Conservation (phyloP, 805 yeast genomes). For the Ogataea methylovora region DNA sequence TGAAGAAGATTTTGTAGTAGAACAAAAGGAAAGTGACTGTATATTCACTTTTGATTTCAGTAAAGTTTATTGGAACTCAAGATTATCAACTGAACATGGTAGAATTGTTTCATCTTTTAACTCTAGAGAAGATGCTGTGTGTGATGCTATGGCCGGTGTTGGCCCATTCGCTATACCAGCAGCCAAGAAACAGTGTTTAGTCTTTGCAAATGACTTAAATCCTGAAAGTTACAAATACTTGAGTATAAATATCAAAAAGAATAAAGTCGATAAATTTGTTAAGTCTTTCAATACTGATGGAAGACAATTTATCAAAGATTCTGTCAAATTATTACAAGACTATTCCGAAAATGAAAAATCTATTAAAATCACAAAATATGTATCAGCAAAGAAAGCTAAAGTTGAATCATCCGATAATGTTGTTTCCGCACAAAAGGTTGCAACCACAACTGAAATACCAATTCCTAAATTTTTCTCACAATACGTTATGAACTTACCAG, state of each 20-base stretch:
- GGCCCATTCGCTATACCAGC: constrained; percentile 98
- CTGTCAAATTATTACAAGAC: constrained; percentile 44
- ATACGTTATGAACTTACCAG: constrained; percentile 95
- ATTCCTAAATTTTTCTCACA: constrained; percentile 57
- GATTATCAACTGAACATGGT: constrained; percentile 90
- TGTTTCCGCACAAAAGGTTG: constrained; percentile 14
- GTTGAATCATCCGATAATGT: constrained; percentile 7
- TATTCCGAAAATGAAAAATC: constrained; percentile 32
- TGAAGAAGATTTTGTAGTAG: constrained; percentile 62
- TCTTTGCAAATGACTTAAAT: constrained; percentile 88
- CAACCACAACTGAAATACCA: constrained; percentile 17
- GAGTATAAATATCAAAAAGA: constrained; percentile 51
- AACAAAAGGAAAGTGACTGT: constrained; percentile 85
- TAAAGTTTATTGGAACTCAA: constrained; percentile 95
- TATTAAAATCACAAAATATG: constrained; percentile 32
- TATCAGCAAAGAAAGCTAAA: constrained; percentile 18
- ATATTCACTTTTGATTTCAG: constrained; percentile 80
- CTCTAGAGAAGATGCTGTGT: constrained; percentile 63
- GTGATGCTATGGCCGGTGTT: constrained; percentile 97
- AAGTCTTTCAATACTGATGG: constrained; percentile 73
- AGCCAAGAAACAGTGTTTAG: constrained; percentile 72
- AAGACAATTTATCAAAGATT: constrained; percentile 61
- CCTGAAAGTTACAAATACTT: constrained; percentile 78
- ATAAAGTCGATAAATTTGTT: constrained; percentile 57
- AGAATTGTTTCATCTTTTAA: constrained; percentile 57